Evolutionary conservation across 192 early-diverging fungal species (phyloP), one percentile per base, ranked within the genome.

Genomic region (Gaertneriomyces semiglobifer): DNA sequence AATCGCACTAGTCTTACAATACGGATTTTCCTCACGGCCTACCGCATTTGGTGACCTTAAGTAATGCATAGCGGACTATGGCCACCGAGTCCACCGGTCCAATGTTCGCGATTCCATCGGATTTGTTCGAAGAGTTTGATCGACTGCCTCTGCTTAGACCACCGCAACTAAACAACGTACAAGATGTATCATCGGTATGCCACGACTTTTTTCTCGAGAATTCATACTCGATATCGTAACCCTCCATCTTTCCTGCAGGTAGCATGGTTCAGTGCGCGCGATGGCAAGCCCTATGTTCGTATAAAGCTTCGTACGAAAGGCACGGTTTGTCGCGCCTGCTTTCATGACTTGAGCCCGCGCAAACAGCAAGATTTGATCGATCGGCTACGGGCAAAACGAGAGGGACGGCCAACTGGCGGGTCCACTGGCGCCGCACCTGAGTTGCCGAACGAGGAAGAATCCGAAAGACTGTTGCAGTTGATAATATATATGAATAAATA

Each of bases 291-390:
- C n/a, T 52, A 52, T 20, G 50, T 52, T n/a, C 50, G 50, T 18
- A 52, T 52, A 52, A n/a, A 20, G 20, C 50, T 52, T n/a, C 50
- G 50, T 20, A 52, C 50, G n/a, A 52, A 52, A 20, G 50, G 50
- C n/a, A 52, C 50, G n/a, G 50, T 52, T 4, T 52, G 50, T 20
- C 50, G 50, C 50, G 50, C 50, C n/a, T 52, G 50, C 50, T 52
- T 52, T 52, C 50, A 52, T 52, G 50, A 52, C 20, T 52, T 52
- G n/a, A 52, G 50, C 6, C 50, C 50, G n/a, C 50, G 50, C 50
- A 52, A 52, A 52, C 50, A 52, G 6, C 50, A 52, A 52, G 50
- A 52, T 52, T 52, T 52, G 20, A 52, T 52, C n/a, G 50, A 52
- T 52, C 50, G 50, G 20, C 6, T 52, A 18, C 50, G 50, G n/a